A percentile compares a stretch with the other conserved stretches of the same genome.
Conservation (phyloP, 169 alveolate species). For the Toxoplasma gondii region DNA sequence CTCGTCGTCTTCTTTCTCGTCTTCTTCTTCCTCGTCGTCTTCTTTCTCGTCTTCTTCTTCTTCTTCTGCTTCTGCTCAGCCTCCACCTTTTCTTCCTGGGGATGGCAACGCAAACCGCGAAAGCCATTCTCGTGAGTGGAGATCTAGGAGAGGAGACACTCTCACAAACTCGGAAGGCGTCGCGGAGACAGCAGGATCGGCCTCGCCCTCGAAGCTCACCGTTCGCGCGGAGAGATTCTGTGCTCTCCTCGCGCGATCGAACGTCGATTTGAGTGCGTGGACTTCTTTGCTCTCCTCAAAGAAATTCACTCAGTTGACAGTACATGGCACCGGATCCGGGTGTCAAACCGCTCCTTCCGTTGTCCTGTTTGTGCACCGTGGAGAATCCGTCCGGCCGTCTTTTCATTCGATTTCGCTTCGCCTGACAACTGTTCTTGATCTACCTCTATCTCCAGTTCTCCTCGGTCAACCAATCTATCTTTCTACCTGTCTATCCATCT, state of each 20-base stretch:
- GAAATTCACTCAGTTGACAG: no score
- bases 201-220: neutral
- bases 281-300: no score
- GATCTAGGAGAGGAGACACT: neutral
- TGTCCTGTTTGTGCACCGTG: no score
- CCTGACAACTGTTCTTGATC: no score
- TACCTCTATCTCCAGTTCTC: no score
- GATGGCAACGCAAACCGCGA: neutral
- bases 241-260: neutral
- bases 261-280: neutral
- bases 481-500: no score
- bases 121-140: neutral
- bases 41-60: neutral
- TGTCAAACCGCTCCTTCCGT: no score
- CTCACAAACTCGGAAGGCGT: neutral
- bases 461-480: no score
- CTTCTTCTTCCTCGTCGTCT: neutral
- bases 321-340: no score
- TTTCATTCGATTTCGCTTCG: no score
- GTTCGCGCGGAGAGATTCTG: constrained; percentile 25
- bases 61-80: neutral
- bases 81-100: neutral
- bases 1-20: neutral
- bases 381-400: no score
- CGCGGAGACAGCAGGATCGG: neutral